Evolutionary conservation across 495 filamentous ascomycete genomes (phyloP).

Genomic region (Penicillium psychrofluorescens): DNA sequence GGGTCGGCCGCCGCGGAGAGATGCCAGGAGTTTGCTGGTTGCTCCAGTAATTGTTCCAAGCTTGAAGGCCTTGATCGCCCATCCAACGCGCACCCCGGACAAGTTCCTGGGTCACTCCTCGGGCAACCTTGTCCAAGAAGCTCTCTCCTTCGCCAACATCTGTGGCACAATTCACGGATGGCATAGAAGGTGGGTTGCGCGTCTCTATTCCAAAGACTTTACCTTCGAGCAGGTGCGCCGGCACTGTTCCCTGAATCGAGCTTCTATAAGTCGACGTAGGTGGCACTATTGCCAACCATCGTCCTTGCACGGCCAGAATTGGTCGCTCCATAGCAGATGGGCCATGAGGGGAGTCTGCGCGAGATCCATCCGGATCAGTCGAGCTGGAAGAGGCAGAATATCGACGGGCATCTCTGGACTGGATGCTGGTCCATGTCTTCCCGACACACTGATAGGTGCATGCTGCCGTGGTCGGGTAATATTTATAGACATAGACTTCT

Average conservation of each 20-base stretch:
- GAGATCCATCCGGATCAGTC: slow-evolving; percentile 45
- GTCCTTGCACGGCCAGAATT: slow-evolving; percentile 65
- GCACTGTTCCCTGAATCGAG: slow-evolving; percentile 57
- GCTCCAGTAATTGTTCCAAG: slow-evolving; percentile 87
- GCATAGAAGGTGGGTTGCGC: slow-evolving; percentile 66
- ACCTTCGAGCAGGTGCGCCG: slow-evolving; percentile 30
- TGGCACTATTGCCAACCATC: slow-evolving; percentile 83
- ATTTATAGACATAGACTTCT: slow-evolving; percentile 70
- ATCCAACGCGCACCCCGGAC: slow-evolving; percentile 83
- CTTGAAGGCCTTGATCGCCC: slow-evolving; percentile 75
- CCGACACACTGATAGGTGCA: slow-evolving; percentile 68
- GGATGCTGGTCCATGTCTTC: slow-evolving; percentile 80
- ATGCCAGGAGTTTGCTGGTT: slow-evolving; percentile 40
- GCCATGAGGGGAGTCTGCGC: slow-evolving; percentile 39
- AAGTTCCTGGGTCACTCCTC: slow-evolving; percentile 86
- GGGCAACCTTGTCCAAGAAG: slow-evolving; percentile 74
- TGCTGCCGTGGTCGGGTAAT: slow-evolving; percentile 34
- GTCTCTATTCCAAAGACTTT: slow-evolving; percentile 61
- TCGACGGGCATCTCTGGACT: slow-evolving; percentile 42
- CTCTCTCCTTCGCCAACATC: slow-evolving; percentile 75
- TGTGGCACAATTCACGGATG: slow-evolving; percentile 63
- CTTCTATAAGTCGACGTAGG: slow-evolving; percentile 60
- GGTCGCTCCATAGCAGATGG: slow-evolving; percentile 46
- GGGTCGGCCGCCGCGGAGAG: slow-evolving; percentile 18
- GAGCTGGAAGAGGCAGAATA: slow-evolving; percentile 49